Conservation (phyloP, 768 basidiomycete genomes). For the Pleurotus tuber-regium region DNA sequence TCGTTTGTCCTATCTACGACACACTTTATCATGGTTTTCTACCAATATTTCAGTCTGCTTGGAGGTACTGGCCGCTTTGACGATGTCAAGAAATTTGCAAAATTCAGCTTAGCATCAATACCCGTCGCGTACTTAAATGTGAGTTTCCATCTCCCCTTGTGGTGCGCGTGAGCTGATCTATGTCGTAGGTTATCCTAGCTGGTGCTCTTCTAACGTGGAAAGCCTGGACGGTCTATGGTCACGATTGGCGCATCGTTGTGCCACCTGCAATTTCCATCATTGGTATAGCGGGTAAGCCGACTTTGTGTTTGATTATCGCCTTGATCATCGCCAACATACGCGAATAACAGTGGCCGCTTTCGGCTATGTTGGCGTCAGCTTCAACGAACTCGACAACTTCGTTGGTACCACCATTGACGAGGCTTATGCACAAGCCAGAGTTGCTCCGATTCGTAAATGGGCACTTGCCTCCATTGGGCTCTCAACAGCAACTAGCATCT, state of each 20-base stretch:
- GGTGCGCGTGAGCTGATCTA: neutral
- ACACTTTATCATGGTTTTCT: constrained; percentile 4
- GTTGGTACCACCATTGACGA: neutral
- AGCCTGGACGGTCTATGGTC: neutral
- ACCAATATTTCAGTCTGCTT: constrained; percentile 3
- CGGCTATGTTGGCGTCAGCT: constrained; percentile 1
- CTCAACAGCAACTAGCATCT: neutral
- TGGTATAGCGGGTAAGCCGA: neutral
- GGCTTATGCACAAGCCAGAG: neutral
- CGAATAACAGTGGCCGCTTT: neutral
- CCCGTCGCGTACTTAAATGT: constrained; percentile 2
- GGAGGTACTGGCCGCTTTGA: neutral
- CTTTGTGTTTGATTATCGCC: neutral
- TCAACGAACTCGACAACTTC: neutral
- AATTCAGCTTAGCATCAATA: neutral
- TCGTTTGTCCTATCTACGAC: neutral
- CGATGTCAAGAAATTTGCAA: neutral
- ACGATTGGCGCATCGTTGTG: neutral
- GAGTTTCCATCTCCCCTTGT: neutral
- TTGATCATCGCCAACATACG: neutral
- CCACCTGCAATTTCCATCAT: neutral
- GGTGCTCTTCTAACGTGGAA: neutral
- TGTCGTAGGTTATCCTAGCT: neutral
- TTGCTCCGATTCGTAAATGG: neutral
- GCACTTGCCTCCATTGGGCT: neutral